Evolutionary conservation across 1,139 yeast species (phyloP), one percentile per base, ranked within the genome.

Genomic region (Pichia sp.): DNA sequence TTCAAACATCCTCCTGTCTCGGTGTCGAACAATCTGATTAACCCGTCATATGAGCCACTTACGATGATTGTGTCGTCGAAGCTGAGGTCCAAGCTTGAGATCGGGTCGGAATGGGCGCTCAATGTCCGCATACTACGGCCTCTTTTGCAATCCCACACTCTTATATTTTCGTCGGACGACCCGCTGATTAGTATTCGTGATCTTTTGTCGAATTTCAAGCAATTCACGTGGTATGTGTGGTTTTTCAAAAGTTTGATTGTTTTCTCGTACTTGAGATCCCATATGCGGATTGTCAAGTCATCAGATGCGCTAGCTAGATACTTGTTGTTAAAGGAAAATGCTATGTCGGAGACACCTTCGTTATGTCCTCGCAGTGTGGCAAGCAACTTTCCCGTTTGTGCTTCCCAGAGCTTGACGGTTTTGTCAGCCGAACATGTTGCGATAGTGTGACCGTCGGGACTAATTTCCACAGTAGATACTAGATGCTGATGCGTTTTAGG

Each of bases 21-120:
- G 41, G 92, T 80, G 69, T 92, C 98, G 75, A 95, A 93, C 40
- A 93, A 72, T 54, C 99, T 75, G 38, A 69, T 66, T 45, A 66
- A 55, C 3, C 99, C 99, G 69, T 93, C 99, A 66, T 86, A 88
- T 4, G 96, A 87, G 0, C 95, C 95, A 60, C 96, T 87, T 4
- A 85, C 88, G 16, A 93, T 79, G 42, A 95, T 81, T 0, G 96
- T 80, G 50, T 93, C 88, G 65, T 93, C 99, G 53, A 84, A 85
- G 1, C 83, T 77, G 53, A 93, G 72, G 61, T 88, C 83, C 1
- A 92, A 75, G 0, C 89, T 78, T 49, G 89, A 83, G 1, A 93
- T 87, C 0, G 98, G 96, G 62, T 90, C 98, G 0, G 96, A 82
- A 69, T 93, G 99, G 0, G 99, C 98, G 16, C 96, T 89, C 55